These are phyloP conservation scores for Leishmania braziliensis DNA, from an alignment of 208 protist genomes.

Conservation along the genomic window DNA sequence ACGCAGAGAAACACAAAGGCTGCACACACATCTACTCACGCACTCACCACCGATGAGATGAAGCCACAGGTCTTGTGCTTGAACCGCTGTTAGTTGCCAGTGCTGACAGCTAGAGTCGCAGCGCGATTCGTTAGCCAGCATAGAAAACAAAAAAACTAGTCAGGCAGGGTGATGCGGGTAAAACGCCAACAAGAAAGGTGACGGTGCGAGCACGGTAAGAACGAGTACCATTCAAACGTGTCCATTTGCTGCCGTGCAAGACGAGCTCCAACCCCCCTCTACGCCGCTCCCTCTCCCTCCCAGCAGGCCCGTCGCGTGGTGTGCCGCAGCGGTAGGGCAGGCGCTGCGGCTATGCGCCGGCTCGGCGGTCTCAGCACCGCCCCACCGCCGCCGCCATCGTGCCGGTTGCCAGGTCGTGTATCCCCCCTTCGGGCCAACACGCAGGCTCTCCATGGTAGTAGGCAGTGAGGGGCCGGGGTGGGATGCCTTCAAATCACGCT, in stretches of 20 bases:
- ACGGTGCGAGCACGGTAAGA: no score
- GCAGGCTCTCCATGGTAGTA: background rate
- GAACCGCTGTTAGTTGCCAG: background rate
- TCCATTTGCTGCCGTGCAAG: background rate
- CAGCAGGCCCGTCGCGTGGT: background rate
- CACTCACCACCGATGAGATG: background rate
- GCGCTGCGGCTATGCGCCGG: no score
- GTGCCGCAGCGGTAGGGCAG: background rate
- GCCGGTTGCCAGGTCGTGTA: background rate
- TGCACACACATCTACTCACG: background rate
- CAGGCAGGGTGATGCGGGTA: no score
- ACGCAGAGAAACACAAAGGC: background rate
- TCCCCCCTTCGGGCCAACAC: background rate
- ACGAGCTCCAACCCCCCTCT: background rate
- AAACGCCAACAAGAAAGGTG: no score
- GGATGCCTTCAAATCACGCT: background rate
- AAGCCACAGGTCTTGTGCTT: background rate
- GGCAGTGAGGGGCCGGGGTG: background rate
- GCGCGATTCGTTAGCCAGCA: background rate
- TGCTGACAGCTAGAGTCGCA: background rate
- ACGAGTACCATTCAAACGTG: background rate
- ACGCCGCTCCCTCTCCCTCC: background rate
- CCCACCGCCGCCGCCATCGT: background rate
- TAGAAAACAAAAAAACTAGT: no score
- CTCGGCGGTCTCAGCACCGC: no score